These are phyloP conservation scores for Penicillium sp. DNA, from an alignment of 2,329 filamentous ascomycete species.

Conservation along the genomic window DNA sequence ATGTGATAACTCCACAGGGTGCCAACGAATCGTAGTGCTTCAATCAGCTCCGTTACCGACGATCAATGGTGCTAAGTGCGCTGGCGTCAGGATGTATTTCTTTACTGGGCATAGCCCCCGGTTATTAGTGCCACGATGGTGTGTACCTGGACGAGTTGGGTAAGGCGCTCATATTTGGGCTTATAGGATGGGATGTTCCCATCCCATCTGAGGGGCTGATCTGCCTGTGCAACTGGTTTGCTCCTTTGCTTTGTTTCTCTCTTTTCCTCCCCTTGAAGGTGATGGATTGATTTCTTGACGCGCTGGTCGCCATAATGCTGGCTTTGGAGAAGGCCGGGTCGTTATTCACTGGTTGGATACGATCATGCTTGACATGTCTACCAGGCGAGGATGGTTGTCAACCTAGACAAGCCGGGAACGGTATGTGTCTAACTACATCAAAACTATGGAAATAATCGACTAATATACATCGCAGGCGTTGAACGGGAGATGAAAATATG, in stretches of 20 bases:
- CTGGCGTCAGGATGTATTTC: slow-evolving; percentile 17
- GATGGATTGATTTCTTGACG: slow-evolving; percentile 32
- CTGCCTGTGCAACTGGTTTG: slow-evolving; percentile 4
- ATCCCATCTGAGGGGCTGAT: slow-evolving; percentile 13
- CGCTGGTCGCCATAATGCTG: slow-evolving; percentile 38
- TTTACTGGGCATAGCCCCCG: slow-evolving; percentile 15
- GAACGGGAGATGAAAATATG: slow-evolving; percentile 48
- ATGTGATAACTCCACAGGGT: slow-evolving; percentile 28
- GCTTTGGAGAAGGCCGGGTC: slow-evolving; percentile 42
- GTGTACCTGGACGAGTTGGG: slow-evolving; percentile 14
- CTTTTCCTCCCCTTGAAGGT: slow-evolving; percentile 21
- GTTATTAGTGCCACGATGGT: slow-evolving; percentile 5
- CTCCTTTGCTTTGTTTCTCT: slow-evolving; percentile 9
- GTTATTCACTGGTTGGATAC: slow-evolving; percentile 42
- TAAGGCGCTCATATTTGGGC: slow-evolving; percentile 10
- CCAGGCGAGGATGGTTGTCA: slow-evolving; percentile 28
- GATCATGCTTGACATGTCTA: slow-evolving; percentile 41
- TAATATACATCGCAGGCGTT: slow-evolving; percentile 34
- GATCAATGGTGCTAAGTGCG: slow-evolving; percentile 12
- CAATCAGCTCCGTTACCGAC: slow-evolving; percentile 14
- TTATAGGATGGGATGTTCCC: slow-evolving; percentile 9
- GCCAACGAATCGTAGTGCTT: slow-evolving; percentile 23
- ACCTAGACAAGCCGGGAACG: slow-evolving; percentile 6
- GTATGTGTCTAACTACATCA: slow-evolving; percentile 4
- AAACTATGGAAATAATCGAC: slow-evolving; percentile 1